A percentile compares a stretch with the other conserved stretches of the same genome.
Conservation (phyloP, 148 eudicot genomes). For the Fallopia convolvulus region DNA sequence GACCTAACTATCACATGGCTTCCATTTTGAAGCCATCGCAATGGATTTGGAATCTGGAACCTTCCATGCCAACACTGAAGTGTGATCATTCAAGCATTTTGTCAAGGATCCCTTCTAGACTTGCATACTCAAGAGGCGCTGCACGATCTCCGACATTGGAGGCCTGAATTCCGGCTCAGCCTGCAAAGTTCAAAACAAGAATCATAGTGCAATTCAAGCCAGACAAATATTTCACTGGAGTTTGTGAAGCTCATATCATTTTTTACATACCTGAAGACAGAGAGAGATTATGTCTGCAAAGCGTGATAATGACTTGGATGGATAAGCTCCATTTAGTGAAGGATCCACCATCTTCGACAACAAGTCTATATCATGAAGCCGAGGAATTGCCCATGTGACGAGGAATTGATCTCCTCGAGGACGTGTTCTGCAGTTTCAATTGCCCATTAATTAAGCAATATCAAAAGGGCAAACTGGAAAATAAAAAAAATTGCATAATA, state of each 20-base stretch:
- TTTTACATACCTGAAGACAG: slow-evolving; percentile 68
- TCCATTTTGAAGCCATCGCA: background rate
- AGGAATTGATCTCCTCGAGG: slow-evolving; percentile 78
- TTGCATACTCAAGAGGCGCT: slow-evolving; percentile 58
- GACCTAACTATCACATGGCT: background rate
- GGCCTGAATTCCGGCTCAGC: slow-evolving; percentile 92
- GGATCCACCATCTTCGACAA: slow-evolving; percentile 90
- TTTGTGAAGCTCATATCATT: too few relatives aligned
- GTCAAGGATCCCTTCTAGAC: slow-evolving; percentile 24
- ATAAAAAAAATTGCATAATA: background rate
- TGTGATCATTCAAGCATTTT: background rate
- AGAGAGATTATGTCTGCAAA: slow-evolving; percentile 91
- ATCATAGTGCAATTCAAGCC: background rate
- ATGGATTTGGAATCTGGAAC: background rate
- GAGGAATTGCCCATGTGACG: slow-evolving; percentile 83
- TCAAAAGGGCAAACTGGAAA: background rate
- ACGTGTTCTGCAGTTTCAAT: slow-evolving; percentile 33
- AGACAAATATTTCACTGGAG: background rate
- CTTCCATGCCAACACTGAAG: background rate
- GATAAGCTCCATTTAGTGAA: slow-evolving; percentile 57
- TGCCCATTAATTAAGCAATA: background rate
- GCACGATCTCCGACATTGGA: slow-evolving; percentile 88
- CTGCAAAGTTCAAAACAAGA: slow-evolving; percentile 25
- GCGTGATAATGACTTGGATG: slow-evolving; percentile 77
- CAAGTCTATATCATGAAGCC: slow-evolving; percentile 86